A percentile compares a stretch with the other conserved stretches of the same genome.
Conservation (phyloP, 805 yeast species). For the Debaryomyces tyrocola region DNA sequence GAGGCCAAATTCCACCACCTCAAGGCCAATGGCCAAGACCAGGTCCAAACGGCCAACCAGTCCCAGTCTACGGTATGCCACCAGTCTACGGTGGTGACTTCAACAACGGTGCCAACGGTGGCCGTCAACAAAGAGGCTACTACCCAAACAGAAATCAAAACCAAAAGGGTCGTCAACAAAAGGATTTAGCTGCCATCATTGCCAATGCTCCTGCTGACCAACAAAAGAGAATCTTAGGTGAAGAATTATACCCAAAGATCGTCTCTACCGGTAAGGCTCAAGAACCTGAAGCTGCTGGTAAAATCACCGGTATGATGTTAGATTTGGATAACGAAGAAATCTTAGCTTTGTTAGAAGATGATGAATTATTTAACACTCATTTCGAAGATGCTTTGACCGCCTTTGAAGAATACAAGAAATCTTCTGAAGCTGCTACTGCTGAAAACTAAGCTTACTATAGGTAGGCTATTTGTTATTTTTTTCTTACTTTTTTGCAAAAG, state of each 20-base stretch:
- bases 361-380: conserved; percentile 83
- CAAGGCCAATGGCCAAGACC: conserved; percentile 72
- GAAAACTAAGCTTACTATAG: conserved; percentile 12
- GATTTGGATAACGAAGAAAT: conserved; percentile 93
- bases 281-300: conserved; percentile 95
- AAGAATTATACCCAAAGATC: conserved; percentile 92
- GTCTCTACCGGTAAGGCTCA: conserved; percentile 82
- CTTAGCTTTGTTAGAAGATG: conserved; percentile 84
- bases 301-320: conserved; percentile 97
- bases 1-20: conserved; percentile 65
- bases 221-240: conserved; percentile 97
- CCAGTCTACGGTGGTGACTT: conserved; percentile 67
- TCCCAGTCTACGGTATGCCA: conserved; percentile 80
- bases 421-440: conserved; percentile 31
- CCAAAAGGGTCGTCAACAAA: conserved; percentile 41
- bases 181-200: conserved; percentile 60
- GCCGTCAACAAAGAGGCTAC: conserved; percentile 61
- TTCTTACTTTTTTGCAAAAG: conserved; percentile 6
- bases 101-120: conserved; percentile 33
- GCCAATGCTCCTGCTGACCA: conserved; percentile 77
- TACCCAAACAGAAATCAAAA: conserved; percentile 48
- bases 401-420: conserved; percentile 84
- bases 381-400: conserved; percentile 94
- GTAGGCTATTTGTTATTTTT: conserved; percentile 1
- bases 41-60: conserved; percentile 84